Conservation (phyloP, 2,329 filamentous ascomycete species). For the Cladosporium sp. region DNA sequence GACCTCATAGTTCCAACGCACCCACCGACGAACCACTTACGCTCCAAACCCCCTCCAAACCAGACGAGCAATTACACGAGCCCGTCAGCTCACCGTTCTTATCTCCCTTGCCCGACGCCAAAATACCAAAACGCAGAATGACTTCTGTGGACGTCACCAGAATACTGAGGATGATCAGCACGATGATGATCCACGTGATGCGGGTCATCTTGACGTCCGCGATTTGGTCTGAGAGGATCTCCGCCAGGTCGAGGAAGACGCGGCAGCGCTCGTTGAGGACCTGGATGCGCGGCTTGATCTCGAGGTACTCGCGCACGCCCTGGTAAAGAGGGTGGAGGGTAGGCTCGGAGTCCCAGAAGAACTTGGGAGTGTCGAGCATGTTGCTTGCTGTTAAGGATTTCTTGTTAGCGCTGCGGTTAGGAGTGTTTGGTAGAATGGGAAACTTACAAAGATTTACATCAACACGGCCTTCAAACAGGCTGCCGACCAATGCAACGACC, state of each 20-base stretch:
- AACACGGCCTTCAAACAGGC: constrained; percentile 86
- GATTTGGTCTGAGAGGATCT: constrained; percentile 87
- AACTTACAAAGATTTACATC: constrained; percentile 92
- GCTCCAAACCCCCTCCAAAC: constrained; percentile 2
- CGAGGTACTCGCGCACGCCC: constrained; percentile 92
- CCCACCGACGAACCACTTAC: neutral
- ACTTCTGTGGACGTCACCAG: constrained; percentile 88
- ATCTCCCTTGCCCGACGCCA: constrained; percentile 33
- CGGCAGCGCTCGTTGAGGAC: constrained; percentile 95
- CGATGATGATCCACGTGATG: constrained; percentile 97
- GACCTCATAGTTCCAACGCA: constrained; percentile 1
- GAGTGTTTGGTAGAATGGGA: neutral
- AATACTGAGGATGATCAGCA: constrained; percentile 86
- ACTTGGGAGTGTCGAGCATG: constrained; percentile 90
- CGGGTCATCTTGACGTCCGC: constrained; percentile 91
- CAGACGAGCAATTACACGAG: constrained; percentile 5
- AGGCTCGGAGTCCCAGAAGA: constrained; percentile 97
- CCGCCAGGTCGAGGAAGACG: constrained; percentile 92
- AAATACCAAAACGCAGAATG: constrained; percentile 72
- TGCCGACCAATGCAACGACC: constrained; percentile 84
- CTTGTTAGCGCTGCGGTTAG: neutral
- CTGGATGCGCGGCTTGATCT: constrained; percentile 92
- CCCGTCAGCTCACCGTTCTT: neutral
- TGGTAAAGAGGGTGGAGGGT: constrained; percentile 90
- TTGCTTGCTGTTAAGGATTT: constrained; percentile 64